Base-by-base conservation (phyloP, 139 green algal species). In the Chloropicon primus region DNA sequence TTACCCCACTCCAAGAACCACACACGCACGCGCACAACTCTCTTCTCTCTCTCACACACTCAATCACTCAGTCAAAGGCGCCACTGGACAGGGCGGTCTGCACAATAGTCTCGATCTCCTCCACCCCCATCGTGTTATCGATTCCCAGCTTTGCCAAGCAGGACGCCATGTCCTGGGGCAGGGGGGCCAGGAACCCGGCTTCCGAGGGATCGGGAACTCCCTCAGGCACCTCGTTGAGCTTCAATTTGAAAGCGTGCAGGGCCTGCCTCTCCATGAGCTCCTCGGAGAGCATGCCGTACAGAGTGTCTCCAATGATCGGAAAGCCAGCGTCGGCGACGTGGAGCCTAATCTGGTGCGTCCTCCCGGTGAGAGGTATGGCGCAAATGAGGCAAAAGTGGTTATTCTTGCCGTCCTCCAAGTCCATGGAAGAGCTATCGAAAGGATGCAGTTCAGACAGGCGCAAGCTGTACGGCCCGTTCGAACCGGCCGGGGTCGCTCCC, bases 321-420 rank as follows among this genome's bases (percentile, higher is more conserved):
- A 89, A 84, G 0, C 89, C 90, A 62, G 83, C 21, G 74, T 89
- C 79, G 71, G 81, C 86, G 73, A 92, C 72, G 74, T 94, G 90
- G 72, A 94, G 78, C 2, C 90, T 84, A 72, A 94, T 94, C 80
- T 94, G 90, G 53, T 93, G 89, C 10, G 89, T 93, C 25, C 89
- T 80, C 0, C 89, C 89, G 23, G 89, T 88, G 10, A 79, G 82
- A 23, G 89, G 89, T n/a, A 62, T 62, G 41, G 41, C 41, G 41
- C 41, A 62, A 17, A 62, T 62, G 10, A 62, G 41, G 41, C 41
- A 62, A 17, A 62, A 62, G 41, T 5, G 17, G 41, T 5, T 17
- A 17, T 17, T n/a, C 41, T 5, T 17, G 41, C 41, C 41, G 17
- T 17, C 10, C 10, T 62, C 41, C 41, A 62, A 17, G 10, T 17